phyloP scores from a whole-genome alignment of 352 stramenopile species.

The Pythium periplocum region DNA sequence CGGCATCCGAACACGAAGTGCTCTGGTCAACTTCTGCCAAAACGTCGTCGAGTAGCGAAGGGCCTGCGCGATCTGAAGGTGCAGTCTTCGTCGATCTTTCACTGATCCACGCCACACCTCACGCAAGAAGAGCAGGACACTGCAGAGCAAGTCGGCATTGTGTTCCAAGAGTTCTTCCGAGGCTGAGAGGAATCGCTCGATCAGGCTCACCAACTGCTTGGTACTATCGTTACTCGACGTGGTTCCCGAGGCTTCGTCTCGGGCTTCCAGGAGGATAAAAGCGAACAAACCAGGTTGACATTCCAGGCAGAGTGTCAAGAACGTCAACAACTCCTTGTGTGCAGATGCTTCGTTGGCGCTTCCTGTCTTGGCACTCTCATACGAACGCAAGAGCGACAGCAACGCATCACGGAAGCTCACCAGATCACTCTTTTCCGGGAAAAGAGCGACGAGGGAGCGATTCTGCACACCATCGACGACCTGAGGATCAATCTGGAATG shows the following conservation, averaged over 20 bases:
- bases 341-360: background rate
- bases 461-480: constrained; percentile 2
- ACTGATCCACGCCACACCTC: constrained; percentile 54
- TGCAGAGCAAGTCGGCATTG: constrained; percentile 51
- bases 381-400: constrained; percentile 28
- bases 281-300: constrained; percentile 61
- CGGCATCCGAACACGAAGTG: constrained; percentile 53
- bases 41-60: constrained; percentile 35
- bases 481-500: constrained; percentile 1
- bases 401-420: constrained; percentile 32
- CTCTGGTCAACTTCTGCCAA: constrained; percentile 54
- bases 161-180: constrained; percentile 57
- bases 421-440: constrained; percentile 38
- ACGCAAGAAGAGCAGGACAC: constrained; percentile 45
- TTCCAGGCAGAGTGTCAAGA: constrained; percentile 49
- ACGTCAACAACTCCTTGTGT: constrained; percentile 37
- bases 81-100: constrained; percentile 26
- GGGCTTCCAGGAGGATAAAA: constrained; percentile 38
- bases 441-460: constrained; percentile 48
- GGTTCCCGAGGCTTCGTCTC: constrained; percentile 1
- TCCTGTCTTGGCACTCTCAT: constrained; percentile 1
- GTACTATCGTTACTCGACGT: constrained; percentile 5
- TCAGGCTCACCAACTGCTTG: constrained; percentile 28
- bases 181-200: constrained; percentile 48
- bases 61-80: constrained; percentile 39